Conservation (phyloP, 495 filamentous ascomycete genomes). For the Jackrogersella minutella region DNA sequence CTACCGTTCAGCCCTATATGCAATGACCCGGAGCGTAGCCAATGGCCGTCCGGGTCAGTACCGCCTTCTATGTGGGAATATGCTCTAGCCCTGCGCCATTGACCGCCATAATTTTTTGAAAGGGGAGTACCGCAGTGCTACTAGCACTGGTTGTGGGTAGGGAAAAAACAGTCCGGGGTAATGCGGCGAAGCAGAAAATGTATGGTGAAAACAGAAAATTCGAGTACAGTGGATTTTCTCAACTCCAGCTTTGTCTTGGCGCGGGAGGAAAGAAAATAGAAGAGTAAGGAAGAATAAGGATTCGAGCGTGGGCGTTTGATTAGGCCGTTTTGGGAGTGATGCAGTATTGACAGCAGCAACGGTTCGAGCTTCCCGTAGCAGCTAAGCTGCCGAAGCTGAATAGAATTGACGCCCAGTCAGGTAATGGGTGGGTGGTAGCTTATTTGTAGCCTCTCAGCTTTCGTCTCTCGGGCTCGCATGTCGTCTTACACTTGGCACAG, state of each 20-base stretch:
- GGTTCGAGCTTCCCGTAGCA: conserved; percentile 6
- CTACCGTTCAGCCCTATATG: conserved; percentile 21
- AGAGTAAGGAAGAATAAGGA: too few species aligned
- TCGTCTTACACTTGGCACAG: conserved; percentile 51
- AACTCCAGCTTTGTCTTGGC: background rate
- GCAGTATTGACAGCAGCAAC: background rate
- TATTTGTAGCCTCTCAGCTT: conserved; percentile 36
- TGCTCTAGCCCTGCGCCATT: conserved; percentile 36
- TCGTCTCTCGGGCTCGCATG: conserved; percentile 50
- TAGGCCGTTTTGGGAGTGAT: background rate
- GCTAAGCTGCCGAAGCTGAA: conserved; percentile 7
- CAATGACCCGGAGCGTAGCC: conserved; percentile 9
- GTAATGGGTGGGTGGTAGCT: conserved; percentile 13
- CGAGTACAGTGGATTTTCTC: background rate
- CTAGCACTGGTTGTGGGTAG: background rate
- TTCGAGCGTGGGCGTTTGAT: background rate
- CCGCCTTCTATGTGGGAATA: conserved; percentile 20
- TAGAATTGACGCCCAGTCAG: conserved; percentile 11
- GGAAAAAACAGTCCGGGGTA: conserved; percentile 23
- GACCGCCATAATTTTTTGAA: conserved; percentile 5
- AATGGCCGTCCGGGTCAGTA: background rate
- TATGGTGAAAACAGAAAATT: background rate
- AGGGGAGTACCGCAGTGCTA: conserved; percentile 3
- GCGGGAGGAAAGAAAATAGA: background rate
- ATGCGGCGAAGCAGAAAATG: conserved; percentile 3